Evolutionary conservation across 768 basidiomycete species (phyloP).

Genomic region (Tricholomella constricta): DNA sequence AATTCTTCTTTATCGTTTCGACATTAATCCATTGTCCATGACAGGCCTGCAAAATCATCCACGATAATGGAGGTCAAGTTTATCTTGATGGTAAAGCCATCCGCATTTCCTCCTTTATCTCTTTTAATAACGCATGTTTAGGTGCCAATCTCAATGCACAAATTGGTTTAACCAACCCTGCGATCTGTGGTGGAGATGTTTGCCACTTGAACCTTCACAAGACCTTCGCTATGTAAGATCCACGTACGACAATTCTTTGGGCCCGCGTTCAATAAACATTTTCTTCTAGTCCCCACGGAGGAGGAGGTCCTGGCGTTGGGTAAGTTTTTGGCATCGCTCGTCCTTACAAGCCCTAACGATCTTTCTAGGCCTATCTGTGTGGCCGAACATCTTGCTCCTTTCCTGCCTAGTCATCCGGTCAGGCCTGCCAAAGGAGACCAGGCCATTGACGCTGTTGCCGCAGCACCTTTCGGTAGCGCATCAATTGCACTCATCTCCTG

Average conservation of each 20-base stretch:
- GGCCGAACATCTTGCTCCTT: slow-evolving; percentile 89
- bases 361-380: slow-evolving; percentile 84
- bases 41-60: slow-evolving; percentile 90
- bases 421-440: slow-evolving; percentile 64
- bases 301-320: slow-evolving; percentile 97
- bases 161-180: slow-evolving; percentile 89
- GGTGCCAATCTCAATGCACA: slow-evolving; percentile 95
- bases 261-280: background rate
- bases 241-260: slow-evolving; percentile 1
- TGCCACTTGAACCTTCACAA: slow-evolving; percentile 99
- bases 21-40: slow-evolving; percentile 4
- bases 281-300: slow-evolving; percentile 81
- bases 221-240: slow-evolving; percentile 87
- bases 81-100: slow-evolving; percentile 78
- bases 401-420: slow-evolving; percentile 88
- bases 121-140: slow-evolving; percentile 17
- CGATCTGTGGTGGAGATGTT: slow-evolving; percentile 95
- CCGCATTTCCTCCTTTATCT: background rate
- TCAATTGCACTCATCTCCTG: slow-evolving; percentile 96
- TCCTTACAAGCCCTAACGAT: background rate
- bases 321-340: slow-evolving; percentile 32
- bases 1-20: background rate
- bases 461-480: slow-evolving; percentile 92
- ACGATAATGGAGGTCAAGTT: slow-evolving; percentile 94
- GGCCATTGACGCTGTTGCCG: slow-evolving; percentile 86